A percentile compares a stretch with the other conserved stretches of the same genome.
Evolutionary conservation across 2,329 filamentous ascomycete species (phyloP).

Genomic region (Thelonectria discophora): DNA sequence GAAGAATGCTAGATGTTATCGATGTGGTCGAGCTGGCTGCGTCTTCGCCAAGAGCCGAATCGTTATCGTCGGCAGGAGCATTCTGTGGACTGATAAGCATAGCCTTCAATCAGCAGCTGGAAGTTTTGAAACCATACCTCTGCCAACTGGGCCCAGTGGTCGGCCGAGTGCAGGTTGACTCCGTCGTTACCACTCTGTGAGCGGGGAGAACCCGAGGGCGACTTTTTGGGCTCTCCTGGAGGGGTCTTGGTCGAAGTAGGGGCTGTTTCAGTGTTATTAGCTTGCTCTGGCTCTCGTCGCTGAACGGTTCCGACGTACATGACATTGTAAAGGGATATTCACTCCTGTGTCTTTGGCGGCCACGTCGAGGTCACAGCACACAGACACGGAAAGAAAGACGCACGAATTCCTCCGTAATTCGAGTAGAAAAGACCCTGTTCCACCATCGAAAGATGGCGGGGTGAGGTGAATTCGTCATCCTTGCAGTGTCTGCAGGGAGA

Average conservation of each 20-base stretch:
- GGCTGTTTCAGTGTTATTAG: not conserved
- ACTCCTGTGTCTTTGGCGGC: too few relatives aligned
- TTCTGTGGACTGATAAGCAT: not conserved
- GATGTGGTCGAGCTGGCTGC: constrained; percentile 34
- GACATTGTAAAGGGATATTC: not conserved
- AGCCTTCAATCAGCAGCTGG: not conserved
- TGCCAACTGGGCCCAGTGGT: constrained; percentile 8
- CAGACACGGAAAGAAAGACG: too few relatives aligned
- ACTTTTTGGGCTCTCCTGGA: not conserved
- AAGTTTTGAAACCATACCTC: not conserved
- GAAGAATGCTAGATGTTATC: constrained; percentile 23
- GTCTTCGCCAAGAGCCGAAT: constrained; percentile 32
- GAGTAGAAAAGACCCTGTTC: too few relatives aligned
- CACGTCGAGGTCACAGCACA: too few relatives aligned
- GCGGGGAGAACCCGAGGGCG: not conserved
- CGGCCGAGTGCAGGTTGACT: constrained; percentile 1
- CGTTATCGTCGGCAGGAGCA: constrained; percentile 8
- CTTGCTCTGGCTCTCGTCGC: not conserved
- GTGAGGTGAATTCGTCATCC: not conserved
- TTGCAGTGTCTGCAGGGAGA: not conserved
- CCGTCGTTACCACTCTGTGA: not conserved
- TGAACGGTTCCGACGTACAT: not conserved
- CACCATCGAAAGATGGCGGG: too few relatives aligned
- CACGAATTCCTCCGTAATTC: too few relatives aligned
- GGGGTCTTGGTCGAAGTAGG: not conserved